phyloP scores from a whole-genome alignment of 495 filamentous ascomycete species.

The Talaromyces proteolyticus region DNA sequence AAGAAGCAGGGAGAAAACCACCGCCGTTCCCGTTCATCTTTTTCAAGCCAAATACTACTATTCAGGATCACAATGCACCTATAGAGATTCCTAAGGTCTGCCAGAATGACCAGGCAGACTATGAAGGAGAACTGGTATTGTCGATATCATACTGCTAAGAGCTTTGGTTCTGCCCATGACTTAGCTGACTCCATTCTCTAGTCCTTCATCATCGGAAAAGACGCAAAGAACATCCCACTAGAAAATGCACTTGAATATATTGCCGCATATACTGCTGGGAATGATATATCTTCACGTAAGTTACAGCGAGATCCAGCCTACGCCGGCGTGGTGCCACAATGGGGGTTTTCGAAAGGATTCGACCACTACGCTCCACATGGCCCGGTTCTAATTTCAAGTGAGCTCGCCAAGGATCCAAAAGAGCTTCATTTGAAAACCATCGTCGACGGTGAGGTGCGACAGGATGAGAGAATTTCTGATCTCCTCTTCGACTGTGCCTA shows the following conservation, averaged over 20 bases:
- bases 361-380: constrained; percentile 72
- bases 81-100: constrained; percentile 42
- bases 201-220: constrained; percentile 38
- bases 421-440: constrained; percentile 49
- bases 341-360: constrained; percentile 65
- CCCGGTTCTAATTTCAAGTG: constrained; percentile 41
- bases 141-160: not conserved
- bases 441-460: constrained; percentile 58
- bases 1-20: constrained; percentile 41
- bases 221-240: constrained; percentile 38
- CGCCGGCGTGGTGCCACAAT: constrained; percentile 45
- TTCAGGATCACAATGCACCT: constrained; percentile 31
- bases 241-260: constrained; percentile 43
- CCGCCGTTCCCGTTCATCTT: constrained; percentile 46
- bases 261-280: constrained; percentile 53
- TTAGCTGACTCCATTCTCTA: no score
- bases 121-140: constrained; percentile 45
- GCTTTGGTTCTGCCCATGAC: no score
- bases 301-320: constrained; percentile 52
- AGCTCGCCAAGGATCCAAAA: constrained; percentile 45
- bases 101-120: constrained; percentile 44
- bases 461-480: constrained; percentile 59
- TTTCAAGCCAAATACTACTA: constrained; percentile 40
- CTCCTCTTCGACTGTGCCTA: constrained; percentile 66
- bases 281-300: constrained; percentile 50